Evolutionary conservation across 441 rosid species (phyloP), one percentile per base, ranked within the genome.

Genomic region (Bocquillonia castaneifolia): DNA sequence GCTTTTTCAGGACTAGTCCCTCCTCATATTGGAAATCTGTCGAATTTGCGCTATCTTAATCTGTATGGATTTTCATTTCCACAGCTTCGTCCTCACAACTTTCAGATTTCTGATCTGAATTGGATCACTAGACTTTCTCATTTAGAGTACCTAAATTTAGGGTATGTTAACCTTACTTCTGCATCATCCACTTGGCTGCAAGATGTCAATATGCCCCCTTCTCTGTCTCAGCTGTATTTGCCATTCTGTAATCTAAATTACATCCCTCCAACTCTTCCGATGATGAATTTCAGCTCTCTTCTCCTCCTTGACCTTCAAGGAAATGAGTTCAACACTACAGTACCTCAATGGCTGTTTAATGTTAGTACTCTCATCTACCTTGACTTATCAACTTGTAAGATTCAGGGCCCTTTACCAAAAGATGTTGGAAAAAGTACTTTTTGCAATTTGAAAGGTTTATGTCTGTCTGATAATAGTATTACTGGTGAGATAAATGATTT

Each of bases 281-380:
- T 6, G 7, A n/a, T 26, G 18, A 62, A 62, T 28, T 28, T 44
- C 9, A 42, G 52, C 8, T 62, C 66, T 1, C 37, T 44, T 62
- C 13, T 18, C 9, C 15, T 62, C 20, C 34, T 62, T 14, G 53
- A 62, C 44, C 53, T 62, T 18, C 15, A 14, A 17, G 3, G 7
- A 13, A 62, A 62, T 0, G 7, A 28, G 1, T 62, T 62, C 37
- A 62, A 10, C 66, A 42, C 52, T 0, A 13, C 8, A 26, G 20
- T 62, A 8, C 53, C 66, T 42, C n/a, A 15, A 9, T 62, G 66
- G 66, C 6, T 62, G 47, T 57, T 57, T 28, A 57, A 57, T 32
- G 32, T 57, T 31, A 57, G 23, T 42, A 15, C 61, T 23, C 22
- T 57, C 6, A 23, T 17, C 13, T 31, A 4, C 9, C 23, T 57